phyloP scores from a whole-genome alignment of 2,329 filamentous ascomycete genomes.

The Ampelomyces quisqualis region DNA sequence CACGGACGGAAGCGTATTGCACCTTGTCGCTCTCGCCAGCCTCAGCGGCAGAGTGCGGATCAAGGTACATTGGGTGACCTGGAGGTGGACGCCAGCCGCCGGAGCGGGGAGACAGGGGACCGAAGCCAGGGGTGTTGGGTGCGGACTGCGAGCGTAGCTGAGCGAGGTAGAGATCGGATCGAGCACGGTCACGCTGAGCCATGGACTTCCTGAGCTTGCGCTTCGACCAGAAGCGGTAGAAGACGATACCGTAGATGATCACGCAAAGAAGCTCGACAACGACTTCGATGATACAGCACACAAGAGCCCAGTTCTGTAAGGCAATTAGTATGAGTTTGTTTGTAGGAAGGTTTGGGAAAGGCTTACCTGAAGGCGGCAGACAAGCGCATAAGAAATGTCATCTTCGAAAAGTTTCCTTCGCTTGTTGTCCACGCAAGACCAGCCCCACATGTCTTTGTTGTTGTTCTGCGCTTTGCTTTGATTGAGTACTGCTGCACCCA shows the following conservation, averaged over 20 bases:
- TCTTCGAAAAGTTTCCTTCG: constrained; percentile 74
- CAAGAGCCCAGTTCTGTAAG: constrained; percentile 82
- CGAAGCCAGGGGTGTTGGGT: constrained; percentile 88
- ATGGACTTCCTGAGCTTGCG: constrained; percentile 94
- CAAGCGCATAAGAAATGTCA: constrained; percentile 82
- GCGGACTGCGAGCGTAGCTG: constrained; percentile 71
- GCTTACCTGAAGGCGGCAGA: constrained; percentile 82
- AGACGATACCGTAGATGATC: constrained; percentile 87
- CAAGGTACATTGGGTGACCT: constrained; percentile 46
- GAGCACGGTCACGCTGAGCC: constrained; percentile 90
- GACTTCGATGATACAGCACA: constrained; percentile 97
- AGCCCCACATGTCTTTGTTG: constrained; percentile 94
- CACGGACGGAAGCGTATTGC: constrained; percentile 45
- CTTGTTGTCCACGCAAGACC: constrained; percentile 91
- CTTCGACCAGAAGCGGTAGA: constrained; percentile 98
- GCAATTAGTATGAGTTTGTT: constrained; percentile 16
- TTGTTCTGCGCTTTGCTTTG: constrained; percentile 69
- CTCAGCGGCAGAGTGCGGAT: constrained; percentile 54
- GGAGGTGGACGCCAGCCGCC: constrained; percentile 52
- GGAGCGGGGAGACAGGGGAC: constrained; percentile 63
- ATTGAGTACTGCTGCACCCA: constrained; percentile 83
- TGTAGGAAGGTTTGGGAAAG: not conserved
- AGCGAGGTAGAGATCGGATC: constrained; percentile 89
- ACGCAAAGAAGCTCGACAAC: constrained; percentile 91
- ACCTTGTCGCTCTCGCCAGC: constrained; percentile 50